Base-by-base conservation (phyloP, 192 early-diverging fungal genomes). In the Coemansia umbellata region DNA sequence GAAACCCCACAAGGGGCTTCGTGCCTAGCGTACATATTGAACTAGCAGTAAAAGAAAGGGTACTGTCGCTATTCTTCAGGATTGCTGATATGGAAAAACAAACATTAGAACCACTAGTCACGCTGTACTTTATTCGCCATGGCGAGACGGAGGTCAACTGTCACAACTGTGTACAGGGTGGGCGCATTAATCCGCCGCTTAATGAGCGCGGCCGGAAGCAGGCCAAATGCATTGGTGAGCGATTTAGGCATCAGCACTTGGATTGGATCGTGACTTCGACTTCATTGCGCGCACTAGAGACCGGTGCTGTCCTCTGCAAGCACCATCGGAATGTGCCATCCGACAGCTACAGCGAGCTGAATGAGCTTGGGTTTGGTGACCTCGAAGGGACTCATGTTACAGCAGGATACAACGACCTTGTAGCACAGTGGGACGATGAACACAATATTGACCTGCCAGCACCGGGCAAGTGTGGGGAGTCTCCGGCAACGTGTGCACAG, bases 141-240 rank as follows among this genome's bases (percentile, higher is more conserved):
- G 71, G 71, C 55, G 73, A 76, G 48, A 76, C 73, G 14, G 73
- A 60, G 32, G 65, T 76, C 50, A 76, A 76, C 50, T 43, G 40
- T 18, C 53, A 21, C 39, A 62, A 66, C 61, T 63, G 66, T 51
- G 60, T 76, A 28, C 73, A 76, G 39, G 73, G 73, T 40, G 47
- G 31, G 48, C 65, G 66, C 40, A 48, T 76, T 31, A 58, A 76
- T 44, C 65, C 73, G 17, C 73, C 73, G 21, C 66, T 76, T 33
- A 76, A 76, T 50, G 60, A 64, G 22, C 56, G 53, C 32, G 73
- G 73, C 27, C 42, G 24, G 31, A 36, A n/a, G 8, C 73, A 76
- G 52, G 73, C 66, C 0, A 43, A 22, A 14, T 56, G 40, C 44
- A 48, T 69, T 19, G 73, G 73, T 0, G 22, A 58, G 43, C 73